Conservation (phyloP, 768 basidiomycete genomes). For the Suillus occidentalis region DNA sequence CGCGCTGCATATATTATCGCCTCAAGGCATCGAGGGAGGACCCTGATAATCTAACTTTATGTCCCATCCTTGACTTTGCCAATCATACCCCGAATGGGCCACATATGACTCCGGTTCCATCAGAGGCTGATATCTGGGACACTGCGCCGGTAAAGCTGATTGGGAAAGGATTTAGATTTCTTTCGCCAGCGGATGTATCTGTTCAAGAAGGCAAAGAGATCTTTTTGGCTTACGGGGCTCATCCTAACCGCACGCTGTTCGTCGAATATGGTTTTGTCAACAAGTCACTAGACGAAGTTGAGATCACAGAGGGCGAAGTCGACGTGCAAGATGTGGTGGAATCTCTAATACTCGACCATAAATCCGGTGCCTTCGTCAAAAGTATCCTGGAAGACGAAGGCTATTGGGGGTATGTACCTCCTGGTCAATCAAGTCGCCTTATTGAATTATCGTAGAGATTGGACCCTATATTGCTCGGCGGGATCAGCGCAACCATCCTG, state of each 20-base stretch:
- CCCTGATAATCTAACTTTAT: constrained; percentile 80
- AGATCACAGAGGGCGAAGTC: constrained; percentile 49
- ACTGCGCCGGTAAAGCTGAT: constrained; percentile 34
- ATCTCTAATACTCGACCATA: constrained; percentile 45
- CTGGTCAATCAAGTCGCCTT: constrained; percentile 3
- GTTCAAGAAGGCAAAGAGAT: constrained; percentile 63
- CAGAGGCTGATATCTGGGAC: constrained; percentile 38
- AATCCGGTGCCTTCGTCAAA: constrained; percentile 47
- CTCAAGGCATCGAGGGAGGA: constrained; percentile 48
- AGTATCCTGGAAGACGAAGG: constrained; percentile 56
- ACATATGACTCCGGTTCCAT: constrained; percentile 43
- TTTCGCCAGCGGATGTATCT: constrained; percentile 44
- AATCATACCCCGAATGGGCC: constrained; percentile 60
- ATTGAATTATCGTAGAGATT: constrained; percentile 52
- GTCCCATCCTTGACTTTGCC: constrained; percentile 89
- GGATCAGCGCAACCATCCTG: constrained; percentile 75
- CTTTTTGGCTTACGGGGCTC: constrained; percentile 75
- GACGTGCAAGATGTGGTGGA: constrained; percentile 59
- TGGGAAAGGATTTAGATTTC: constrained; percentile 50
- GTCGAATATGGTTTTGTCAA: constrained; percentile 90
- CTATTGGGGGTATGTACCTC: constrained; percentile 77
- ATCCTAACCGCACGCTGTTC: constrained; percentile 76
- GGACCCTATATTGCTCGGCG: constrained; percentile 69
- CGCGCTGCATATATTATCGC: constrained; percentile 81
- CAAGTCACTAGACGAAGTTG: constrained; percentile 26